Conservation (phyloP, 225 moss, liverwort and hornwort species). For the Rhytidiadelphus loreus region DNA sequence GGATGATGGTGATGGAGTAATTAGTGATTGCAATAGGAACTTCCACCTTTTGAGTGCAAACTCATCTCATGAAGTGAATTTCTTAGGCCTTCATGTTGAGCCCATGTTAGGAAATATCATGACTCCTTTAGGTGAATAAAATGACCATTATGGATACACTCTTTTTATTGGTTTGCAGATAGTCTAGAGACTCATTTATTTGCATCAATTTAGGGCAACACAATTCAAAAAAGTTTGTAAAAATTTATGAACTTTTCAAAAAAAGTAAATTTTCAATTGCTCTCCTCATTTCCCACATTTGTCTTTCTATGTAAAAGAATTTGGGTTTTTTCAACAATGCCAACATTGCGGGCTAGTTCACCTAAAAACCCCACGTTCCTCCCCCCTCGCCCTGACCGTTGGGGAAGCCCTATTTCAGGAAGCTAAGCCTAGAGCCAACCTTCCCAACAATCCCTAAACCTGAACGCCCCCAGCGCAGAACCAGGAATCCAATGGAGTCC, state of each 20-base stretch:
- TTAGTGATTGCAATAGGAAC: rapidly evolving
- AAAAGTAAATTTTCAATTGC: background rate
- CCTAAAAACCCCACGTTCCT: background rate
- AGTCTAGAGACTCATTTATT: too few species aligned
- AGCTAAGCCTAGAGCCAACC: background rate
- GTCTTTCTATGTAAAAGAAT: background rate
- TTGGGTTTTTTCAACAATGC: background rate
- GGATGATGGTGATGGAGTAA: background rate
- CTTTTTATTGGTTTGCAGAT: too few species aligned
- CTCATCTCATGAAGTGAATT: background rate
- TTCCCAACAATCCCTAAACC: background rate
- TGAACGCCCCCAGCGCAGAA: background rate
- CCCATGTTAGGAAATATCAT: background rate
- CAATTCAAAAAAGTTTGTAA: background rate
- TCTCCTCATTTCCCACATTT: background rate
- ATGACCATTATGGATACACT: too few species aligned
- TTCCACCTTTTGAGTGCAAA: background rate
- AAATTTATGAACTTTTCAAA: background rate
- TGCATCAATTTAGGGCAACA: too few species aligned
- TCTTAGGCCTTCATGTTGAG: background rate
- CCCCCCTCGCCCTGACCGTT: background rate
- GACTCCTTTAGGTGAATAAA: too few species aligned
- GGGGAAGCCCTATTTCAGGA: background rate
- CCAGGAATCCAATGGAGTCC: background rate
- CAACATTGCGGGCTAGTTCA: background rate